Evolutionary conservation across 768 basidiomycete genomes (phyloP), one percentile per base, ranked within the genome.

Genomic region (Tubosaeta brunneosetosa): DNA sequence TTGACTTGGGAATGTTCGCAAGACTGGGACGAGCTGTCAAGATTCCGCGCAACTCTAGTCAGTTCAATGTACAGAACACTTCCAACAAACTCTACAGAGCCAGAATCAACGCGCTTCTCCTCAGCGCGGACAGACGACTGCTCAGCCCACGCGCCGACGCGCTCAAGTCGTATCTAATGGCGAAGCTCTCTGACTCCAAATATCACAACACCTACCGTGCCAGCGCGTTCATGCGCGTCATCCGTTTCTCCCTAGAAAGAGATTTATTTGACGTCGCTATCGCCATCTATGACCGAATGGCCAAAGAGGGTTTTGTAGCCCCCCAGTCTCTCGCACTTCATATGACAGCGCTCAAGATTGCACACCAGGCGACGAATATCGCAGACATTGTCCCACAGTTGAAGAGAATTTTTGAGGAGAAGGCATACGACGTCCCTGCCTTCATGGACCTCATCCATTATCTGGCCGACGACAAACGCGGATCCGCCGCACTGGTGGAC

Each of bases 261-360:
- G 68, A 69, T 1, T 51, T 64, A 8, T 73, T 75, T 48, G 57
- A 60, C 12, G 65, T 71, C 32, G 80, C 82, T 0, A 59, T 71
- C 16, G 53, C 61, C 3, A 62, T 81, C 11, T 74, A 78, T 57
- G 57, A 68, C 8, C 69, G 72, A 16, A 77, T 83, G 75, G 54
- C 61, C 17, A 59, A 66, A 1, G 70, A 73, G 16, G 73, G 74
- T 9, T 67, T 79, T 38, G 46, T 73, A 2, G 69, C 75, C 1
- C 60, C 73, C 13, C 52, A 67, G 7, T 49, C 69, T 13, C 68
- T 79, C 13, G 66, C 74, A 46, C 72, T 76, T 8, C 73, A 71
- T 46, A 71, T 82, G 59, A 50, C 72, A 12, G 72, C 73, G 0
- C 60, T 76, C 34, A 47, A 60, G 17, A 46, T 75, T 25, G 44